phyloP scores from a whole-genome alignment of 305 asterid genomes.

The Stenogyne calaminthoides region DNA sequence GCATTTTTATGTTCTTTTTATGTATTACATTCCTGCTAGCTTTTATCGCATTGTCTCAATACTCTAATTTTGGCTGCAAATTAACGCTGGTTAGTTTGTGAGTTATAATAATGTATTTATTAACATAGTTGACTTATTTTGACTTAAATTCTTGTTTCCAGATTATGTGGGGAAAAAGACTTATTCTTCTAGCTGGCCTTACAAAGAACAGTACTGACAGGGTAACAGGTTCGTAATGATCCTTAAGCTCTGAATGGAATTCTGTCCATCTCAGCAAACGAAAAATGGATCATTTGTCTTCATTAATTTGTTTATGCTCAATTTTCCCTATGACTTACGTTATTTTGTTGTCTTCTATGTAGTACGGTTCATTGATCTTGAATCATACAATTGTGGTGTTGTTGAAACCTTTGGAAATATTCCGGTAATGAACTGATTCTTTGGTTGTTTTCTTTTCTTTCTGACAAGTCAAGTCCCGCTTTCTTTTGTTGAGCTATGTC shows the following conservation, averaged over 20 bases:
- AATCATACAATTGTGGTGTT: slow-evolving; percentile 59
- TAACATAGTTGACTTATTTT: slow-evolving; percentile 20
- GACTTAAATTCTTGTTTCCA: slow-evolving; percentile 36
- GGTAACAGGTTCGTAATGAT: slow-evolving; percentile 60
- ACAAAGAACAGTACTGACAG: slow-evolving; percentile 58
- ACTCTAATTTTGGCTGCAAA: slow-evolving; percentile 6
- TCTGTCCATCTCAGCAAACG: slow-evolving; percentile 20
- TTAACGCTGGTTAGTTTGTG: slow-evolving; percentile 7
- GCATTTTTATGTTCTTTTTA: slow-evolving; percentile 4
- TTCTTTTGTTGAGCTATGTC: slow-evolving; percentile 6
- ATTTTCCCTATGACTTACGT: slow-evolving; percentile 11
- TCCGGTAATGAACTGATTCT: slow-evolving; percentile 61
- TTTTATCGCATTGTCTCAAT: background rate
- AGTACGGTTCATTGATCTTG: slow-evolving; percentile 86
- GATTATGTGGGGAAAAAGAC: slow-evolving; percentile 71
- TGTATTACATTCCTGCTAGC: slow-evolving; percentile 6
- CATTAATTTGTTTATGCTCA: slow-evolving; percentile 10
- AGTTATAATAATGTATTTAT: slow-evolving; percentile 5
- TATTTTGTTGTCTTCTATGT: slow-evolving; percentile 32
- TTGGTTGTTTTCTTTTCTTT: slow-evolving; percentile 9
- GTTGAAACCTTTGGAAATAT: slow-evolving; percentile 72
- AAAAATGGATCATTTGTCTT: slow-evolving; percentile 6
- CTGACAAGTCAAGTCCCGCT: slow-evolving; percentile 3
- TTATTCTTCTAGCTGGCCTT: slow-evolving; percentile 85
- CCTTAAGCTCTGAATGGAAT: background rate